Percentiles rank a stretch among this genome's conserved stretches.
phyloP scores from a whole-genome alignment of 208 protist species.

The Angomonas desouzai region DNA sequence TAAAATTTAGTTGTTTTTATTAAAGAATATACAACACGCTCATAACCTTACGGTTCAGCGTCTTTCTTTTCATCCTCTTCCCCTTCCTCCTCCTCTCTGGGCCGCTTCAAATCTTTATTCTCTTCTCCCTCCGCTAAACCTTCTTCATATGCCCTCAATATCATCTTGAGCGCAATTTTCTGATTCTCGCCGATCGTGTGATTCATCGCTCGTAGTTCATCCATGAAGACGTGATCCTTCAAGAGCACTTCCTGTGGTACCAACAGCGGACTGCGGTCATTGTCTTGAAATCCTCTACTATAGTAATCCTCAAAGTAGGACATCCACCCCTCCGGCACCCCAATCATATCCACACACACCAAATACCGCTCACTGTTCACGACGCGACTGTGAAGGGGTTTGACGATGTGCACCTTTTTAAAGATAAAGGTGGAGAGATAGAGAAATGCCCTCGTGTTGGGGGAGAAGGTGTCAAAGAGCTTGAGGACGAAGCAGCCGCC shows the following conservation, averaged over 20 bases:
- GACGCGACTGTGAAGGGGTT: constrained; percentile 86
- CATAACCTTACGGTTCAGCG: too few relatives aligned
- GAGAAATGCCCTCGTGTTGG: constrained; percentile 65
- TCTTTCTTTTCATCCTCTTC: neutral
- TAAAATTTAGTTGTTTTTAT: too few relatives aligned
- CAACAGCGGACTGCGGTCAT: constrained; percentile 50
- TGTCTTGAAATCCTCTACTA: constrained; percentile 56
- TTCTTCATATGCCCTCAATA: constrained; percentile 31
- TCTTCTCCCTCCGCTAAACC: neutral
- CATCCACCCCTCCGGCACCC: constrained; percentile 43
- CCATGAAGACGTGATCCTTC: constrained; percentile 45
- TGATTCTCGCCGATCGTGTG: constrained; percentile 52
- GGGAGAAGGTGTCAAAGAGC: constrained; percentile 89
- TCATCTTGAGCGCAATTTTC: constrained; percentile 45
- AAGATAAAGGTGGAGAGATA: constrained; percentile 85
- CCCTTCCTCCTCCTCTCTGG: neutral
- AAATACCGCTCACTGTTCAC: constrained; percentile 92
- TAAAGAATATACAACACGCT: too few relatives aligned
- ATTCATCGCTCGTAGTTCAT: constrained; percentile 50
- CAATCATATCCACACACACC: constrained; percentile 54
- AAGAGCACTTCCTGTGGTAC: constrained; percentile 48
- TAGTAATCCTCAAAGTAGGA: constrained; percentile 51
- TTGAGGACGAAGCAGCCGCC: constrained; percentile 87
- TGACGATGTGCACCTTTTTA: constrained; percentile 78
- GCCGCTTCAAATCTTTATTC: neutral